Base-by-base conservation (phyloP, 2,329 filamentous ascomycete genomes). In the Nemania sp. region DNA sequence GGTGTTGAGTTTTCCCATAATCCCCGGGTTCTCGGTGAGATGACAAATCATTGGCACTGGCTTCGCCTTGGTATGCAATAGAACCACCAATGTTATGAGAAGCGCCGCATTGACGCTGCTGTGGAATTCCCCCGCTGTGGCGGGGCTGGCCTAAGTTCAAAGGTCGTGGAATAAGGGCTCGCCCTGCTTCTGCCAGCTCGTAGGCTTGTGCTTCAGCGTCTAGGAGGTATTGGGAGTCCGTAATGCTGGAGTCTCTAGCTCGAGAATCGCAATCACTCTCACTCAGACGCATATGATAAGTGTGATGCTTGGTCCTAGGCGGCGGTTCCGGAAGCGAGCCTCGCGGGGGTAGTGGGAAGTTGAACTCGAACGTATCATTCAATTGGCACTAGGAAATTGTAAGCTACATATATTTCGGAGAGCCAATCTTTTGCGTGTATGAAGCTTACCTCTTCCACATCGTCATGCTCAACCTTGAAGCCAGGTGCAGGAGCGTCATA, bases 161-260 rank as follows among this genome's bases (percentile, higher is more conserved):
- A 20, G 70, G 68, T 2, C 45, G 34, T 5, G 69, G 69, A 9
- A 67, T 47, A 9, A 71, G 49, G 21, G 62, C 62, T 11, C 55
- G 43, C 9, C 62, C 48, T 10, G 46, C 54, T 21, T 60, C 35
- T 12, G 58, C 63, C n/a, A 67, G 42, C 20, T 68, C 63, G 15
- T 57, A 34, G 21, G 32, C 64, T 39, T 69, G 67, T 5, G 64
- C 67, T 13, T 71, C 65, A 2, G 56, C 60, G 25, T 71, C 62
- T 7, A 71, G 60, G 18, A 71, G 60, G 37, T 68, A 53, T 15
- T 72, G 67, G 2, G 69, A 72, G 43, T 69, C 57, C 1, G 62
- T 67, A 7, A 68, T 52, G 9, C 64, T 71, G 0, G 67, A 67
- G 11, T 56, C 56, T 0, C 56, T 53, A 12, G 40, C 32, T 5